Evolutionary conservation across 2,329 filamentous ascomycete genomes (phyloP).

Genomic region (Monilinia vaccinii-corymbosi): DNA sequence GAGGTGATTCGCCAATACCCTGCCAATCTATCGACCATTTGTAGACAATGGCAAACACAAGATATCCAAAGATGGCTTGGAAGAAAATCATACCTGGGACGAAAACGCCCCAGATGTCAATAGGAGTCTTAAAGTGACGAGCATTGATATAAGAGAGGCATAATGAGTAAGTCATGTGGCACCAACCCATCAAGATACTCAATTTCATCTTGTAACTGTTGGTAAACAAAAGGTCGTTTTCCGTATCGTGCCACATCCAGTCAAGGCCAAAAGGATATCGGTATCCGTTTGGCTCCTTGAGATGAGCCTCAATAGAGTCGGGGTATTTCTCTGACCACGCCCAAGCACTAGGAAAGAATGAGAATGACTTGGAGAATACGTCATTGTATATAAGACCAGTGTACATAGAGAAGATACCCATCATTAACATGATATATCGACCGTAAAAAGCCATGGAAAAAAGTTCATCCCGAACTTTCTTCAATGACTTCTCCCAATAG

Average conservation of each 20-base stretch:
- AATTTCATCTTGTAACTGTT: conserved; percentile 99
- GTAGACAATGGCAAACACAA: conserved; percentile 89
- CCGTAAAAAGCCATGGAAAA: conserved; percentile 99
- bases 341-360: conserved; percentile 85
- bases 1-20: conserved; percentile 55
- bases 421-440: conserved; percentile 96
- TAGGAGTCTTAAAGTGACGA: conserved; percentile 84
- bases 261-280: conserved; percentile 94
- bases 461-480: conserved; percentile 87
- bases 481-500: conserved; percentile 86
- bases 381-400: conserved; percentile 98
- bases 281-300: conserved; percentile 53
- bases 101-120: conserved; percentile 97
- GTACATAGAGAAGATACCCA: conserved; percentile 95
- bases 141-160: conserved; percentile 90
- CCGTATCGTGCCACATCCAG: conserved; percentile 91
- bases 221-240: conserved; percentile 89
- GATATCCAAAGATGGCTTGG: conserved; percentile 96
- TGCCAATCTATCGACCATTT: conserved; percentile 93
- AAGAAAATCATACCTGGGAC: conserved; percentile 99
- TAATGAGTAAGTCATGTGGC: conserved; percentile 97
- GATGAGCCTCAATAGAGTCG: conserved; percentile 53
- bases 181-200: conserved; percentile 94
- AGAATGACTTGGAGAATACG: conserved; percentile 87
- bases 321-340: conserved; percentile 61